Evolutionary conservation across 345 rosid genomes (phyloP), one percentile per base, ranked within the genome.

Genomic region (Hibiscus tridactylites): DNA sequence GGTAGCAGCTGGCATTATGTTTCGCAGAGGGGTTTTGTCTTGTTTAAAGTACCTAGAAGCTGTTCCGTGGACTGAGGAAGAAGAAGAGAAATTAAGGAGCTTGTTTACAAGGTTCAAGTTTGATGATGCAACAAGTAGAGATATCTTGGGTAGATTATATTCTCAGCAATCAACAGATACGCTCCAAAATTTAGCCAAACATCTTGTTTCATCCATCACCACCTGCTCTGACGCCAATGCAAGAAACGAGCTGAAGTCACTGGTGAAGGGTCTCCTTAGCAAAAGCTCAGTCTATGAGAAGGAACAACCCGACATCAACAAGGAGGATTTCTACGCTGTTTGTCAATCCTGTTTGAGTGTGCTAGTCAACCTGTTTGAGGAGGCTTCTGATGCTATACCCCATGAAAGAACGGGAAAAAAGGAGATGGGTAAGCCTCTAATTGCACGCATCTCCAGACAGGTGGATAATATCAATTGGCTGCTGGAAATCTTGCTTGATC

Each of bases 51-150:
- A 90, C 83, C 85, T 94, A 49, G 97, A 90, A 80, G 96, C 84
- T 78, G 95, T 94, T 85, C 98, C 96, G 11, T 94, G 98, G 96
- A 86, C 95, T 2, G 98, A 94, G 81, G 97, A 90, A 33, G 98
- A 94, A 83, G 98, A 90, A 83, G 93, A 94, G 75, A 94, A 88
- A 71, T 69, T 91, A 73, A 85, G 96, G 79, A 77, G 73, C 73
- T 53, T 94, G 47, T 79, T 94, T 76, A 68, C 83, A 17, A 76
- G 82, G 70, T 77, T 82, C 70, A 84, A 78, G 59, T 94, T 91
- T 35, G 93, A 87, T 33, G 84, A 79, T 56, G 79, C 78, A 72
- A 83, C 88, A 39, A 75, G 83, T n/a, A 73, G 73, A 39, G 96
- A 91, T 46, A 91, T 91, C 73, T 74, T 86, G 69, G 88, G 84